Evolutionary conservation across 768 basidiomycete genomes (phyloP).

Genomic region (Solioccasus polychromus): DNA sequence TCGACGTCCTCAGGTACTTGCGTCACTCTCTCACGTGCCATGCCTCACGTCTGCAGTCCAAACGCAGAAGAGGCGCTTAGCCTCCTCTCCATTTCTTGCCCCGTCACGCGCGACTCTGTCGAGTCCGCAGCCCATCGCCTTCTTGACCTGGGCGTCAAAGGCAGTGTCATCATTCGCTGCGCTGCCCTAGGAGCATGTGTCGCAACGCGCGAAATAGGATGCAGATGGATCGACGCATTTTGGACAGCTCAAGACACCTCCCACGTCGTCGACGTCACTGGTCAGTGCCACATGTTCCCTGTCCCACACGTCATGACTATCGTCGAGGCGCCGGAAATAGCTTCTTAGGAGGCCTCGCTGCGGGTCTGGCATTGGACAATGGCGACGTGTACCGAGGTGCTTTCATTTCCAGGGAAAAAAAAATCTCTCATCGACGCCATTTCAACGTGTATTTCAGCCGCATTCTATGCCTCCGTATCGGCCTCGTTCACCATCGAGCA

Average conservation of each 20-base stretch:
- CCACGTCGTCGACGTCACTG: constrained; percentile 80
- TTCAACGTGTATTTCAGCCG: constrained; percentile 43
- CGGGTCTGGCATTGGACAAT: constrained; percentile 56
- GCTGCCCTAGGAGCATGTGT: constrained; percentile 73
- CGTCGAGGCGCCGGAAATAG: constrained; percentile 81
- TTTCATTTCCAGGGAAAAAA: constrained; percentile 19
- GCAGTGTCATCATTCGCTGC: constrained; percentile 71
- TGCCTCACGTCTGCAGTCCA: constrained; percentile 47
- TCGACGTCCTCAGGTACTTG: constrained; percentile 67
- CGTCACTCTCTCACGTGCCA: not conserved
- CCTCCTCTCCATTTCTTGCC: constrained; percentile 53
- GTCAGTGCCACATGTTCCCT: constrained; percentile 33
- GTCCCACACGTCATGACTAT: not conserved
- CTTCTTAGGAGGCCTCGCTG: constrained; percentile 82
- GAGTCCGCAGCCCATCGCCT: constrained; percentile 67
- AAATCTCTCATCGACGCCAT: not conserved
- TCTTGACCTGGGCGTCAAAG: constrained; percentile 55
- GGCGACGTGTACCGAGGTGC: constrained; percentile 69
- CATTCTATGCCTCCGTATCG: constrained; percentile 73
- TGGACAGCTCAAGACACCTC: constrained; percentile 49
- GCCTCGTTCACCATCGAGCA: constrained; percentile 86
- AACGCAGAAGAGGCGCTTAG: constrained; percentile 82
- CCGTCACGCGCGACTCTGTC: constrained; percentile 45
- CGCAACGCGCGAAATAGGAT: constrained; percentile 38
- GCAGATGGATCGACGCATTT: constrained; percentile 72